Conservation (phyloP, 106 monocot genomes). For the Ottelia alismoides region DNA sequence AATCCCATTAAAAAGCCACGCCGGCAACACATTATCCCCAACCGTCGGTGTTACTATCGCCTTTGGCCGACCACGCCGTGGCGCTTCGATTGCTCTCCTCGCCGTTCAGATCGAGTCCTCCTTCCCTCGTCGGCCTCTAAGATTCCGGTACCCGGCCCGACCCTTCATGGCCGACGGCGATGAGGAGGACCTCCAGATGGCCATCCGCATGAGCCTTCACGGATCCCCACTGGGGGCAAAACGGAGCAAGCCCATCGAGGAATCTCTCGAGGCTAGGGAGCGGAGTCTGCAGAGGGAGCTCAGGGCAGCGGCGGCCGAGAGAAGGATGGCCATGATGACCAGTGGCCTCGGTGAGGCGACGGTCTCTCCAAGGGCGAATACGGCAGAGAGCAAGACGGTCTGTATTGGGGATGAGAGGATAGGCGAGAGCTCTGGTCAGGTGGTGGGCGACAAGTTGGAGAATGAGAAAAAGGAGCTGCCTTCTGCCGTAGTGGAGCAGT, state of each 20-base stretch:
- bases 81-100: background rate
- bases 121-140: background rate
- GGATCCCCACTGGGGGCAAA: slow-evolving; percentile 76
- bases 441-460: too few relatives aligned
- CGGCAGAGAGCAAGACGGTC: too few relatives aligned
- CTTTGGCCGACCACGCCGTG: background rate
- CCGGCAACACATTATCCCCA: too few relatives aligned
- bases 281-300: slow-evolving; percentile 72
- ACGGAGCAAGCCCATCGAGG: slow-evolving; percentile 69
- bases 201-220: slow-evolving; percentile 90
- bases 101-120: background rate
- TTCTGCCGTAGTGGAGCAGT: slow-evolving; percentile 23
- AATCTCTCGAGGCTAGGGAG: slow-evolving; percentile 53
- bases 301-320: slow-evolving; percentile 95
- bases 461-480: too few relatives aligned
- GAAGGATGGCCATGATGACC: slow-evolving; percentile 30
- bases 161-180: slow-evolving; percentile 41
- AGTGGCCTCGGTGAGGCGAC: too few relatives aligned
- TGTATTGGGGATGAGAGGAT: too few relatives aligned
- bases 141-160: background rate
- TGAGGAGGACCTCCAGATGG: slow-evolving; percentile 98
- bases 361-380: too few relatives aligned
- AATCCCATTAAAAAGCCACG: too few relatives aligned
- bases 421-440: too few relatives aligned
- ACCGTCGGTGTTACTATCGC: too few relatives aligned